These are phyloP conservation scores for Fagopyrum tataricum DNA, from an alignment of 148 eudicot species.

Conservation along the genomic window DNA sequence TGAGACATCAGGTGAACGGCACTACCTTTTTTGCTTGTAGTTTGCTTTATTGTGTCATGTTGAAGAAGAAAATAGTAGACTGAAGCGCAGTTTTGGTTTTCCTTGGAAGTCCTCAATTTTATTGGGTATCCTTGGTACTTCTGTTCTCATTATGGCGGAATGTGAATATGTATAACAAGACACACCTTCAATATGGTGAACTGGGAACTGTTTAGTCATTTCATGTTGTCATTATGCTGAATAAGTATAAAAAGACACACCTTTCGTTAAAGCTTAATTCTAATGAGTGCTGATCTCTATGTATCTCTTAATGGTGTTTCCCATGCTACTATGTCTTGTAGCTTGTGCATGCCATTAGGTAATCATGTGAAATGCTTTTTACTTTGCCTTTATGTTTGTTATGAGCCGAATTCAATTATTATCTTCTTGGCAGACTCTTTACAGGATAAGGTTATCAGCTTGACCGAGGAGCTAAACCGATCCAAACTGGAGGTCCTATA, in stretches of 20 bases:
- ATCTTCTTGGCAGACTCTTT: slow-evolving; percentile 47
- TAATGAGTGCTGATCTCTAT: neutral
- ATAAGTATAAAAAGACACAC: neutral
- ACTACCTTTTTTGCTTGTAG: neutral
- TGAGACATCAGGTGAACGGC: neutral
- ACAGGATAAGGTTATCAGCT: slow-evolving; percentile 33
- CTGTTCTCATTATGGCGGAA: neutral
- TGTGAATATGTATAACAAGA: no score
- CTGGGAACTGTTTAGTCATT: slow-evolving; percentile 1
- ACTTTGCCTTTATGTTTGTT: neutral
- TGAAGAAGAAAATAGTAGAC: neutral
- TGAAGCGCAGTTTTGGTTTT: neutral
- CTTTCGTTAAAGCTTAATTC: neutral
- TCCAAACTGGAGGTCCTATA: slow-evolving; percentile 37
- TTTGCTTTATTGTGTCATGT: neutral
- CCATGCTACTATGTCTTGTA: neutral
- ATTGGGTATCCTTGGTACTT: neutral
- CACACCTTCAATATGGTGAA: neutral
- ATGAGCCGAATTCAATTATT: neutral
- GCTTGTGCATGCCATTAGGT: neutral
- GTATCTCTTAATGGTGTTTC: neutral
- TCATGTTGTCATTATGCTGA: neutral
- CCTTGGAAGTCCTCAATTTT: neutral
- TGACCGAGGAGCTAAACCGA: slow-evolving; percentile 43
- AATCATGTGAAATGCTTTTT: neutral